phyloP scores from a whole-genome alignment of 768 basidiomycete species.

The Amanita pallidorosea region DNA sequence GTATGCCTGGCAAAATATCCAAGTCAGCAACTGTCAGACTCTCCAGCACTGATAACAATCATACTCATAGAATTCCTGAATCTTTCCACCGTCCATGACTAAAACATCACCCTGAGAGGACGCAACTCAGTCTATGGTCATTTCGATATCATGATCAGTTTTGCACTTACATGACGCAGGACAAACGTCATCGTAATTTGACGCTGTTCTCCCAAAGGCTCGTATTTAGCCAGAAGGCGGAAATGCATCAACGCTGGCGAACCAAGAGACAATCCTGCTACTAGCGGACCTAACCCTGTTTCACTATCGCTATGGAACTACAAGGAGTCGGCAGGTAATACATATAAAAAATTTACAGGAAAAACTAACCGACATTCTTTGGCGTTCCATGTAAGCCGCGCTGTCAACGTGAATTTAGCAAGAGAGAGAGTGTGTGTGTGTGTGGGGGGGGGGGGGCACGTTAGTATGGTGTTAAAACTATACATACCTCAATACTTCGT shows the following conservation, averaged over 20 bases:
- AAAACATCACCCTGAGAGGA: slow-evolving; percentile 51
- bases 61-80: slow-evolving; percentile 67
- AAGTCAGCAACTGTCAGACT: background rate
- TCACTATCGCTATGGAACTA: slow-evolving; percentile 80
- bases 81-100: slow-evolving; percentile 62
- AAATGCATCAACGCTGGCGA: slow-evolving; percentile 77
- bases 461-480: too few species aligned
- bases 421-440: background rate
- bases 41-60: slow-evolving; percentile 10
- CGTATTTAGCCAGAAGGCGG: slow-evolving; percentile 34
- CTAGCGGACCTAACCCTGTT: slow-evolving; percentile 56
- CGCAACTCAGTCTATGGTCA: background rate
- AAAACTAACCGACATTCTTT: slow-evolving; percentile 65
- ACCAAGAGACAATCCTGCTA: slow-evolving; percentile 71
- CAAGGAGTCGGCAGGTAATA: background rate
- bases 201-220: slow-evolving; percentile 18
- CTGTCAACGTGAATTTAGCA: slow-evolving; percentile 17
- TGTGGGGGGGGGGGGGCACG: too few species aligned
- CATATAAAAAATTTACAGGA: background rate
- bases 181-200: slow-evolving; percentile 40
- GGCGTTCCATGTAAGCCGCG: slow-evolving; percentile 78
- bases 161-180: slow-evolving; percentile 49
- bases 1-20: slow-evolving; percentile 43
- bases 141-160: background rate
- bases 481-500: slow-evolving; percentile 65